Evolutionary conservation across 1,139 yeast species (phyloP).

Genomic region (Pichia sp.): DNA sequence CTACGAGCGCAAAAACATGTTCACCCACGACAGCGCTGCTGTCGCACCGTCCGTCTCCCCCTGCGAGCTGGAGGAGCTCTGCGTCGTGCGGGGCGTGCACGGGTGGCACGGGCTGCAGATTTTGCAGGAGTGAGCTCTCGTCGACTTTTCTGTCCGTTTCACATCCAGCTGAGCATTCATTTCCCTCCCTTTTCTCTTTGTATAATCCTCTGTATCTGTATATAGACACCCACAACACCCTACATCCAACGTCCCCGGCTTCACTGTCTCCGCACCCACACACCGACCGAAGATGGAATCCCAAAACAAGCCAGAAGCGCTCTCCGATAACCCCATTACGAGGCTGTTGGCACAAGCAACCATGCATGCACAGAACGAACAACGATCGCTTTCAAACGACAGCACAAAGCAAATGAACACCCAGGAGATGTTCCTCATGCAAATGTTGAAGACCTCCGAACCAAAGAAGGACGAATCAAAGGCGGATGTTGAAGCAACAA

Average conservation of each 20-base stretch:
- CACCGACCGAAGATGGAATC: no score
- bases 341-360: slow-evolving; percentile 29
- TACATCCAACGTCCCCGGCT: no score
- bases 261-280: no score
- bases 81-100: slow-evolving; percentile 5
- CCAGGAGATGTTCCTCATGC: slow-evolving; percentile 9
- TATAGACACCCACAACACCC: no score
- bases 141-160: no score
- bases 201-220: no score
- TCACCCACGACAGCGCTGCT: background rate
- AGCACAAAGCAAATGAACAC: background rate
- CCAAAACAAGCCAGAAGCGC: background rate
- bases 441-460: slow-evolving; percentile 4
- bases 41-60: slow-evolving; percentile 7
- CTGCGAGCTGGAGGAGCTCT: slow-evolving; percentile 1
- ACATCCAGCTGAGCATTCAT: no score
- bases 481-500: no score
- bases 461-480: background rate
- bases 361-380: slow-evolving; percentile 28
- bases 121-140: slow-evolving; percentile 1
- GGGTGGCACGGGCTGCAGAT: slow-evolving; percentile 12
- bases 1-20: background rate
- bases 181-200: no score
- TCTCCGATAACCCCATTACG: slow-evolving; percentile 25
- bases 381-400: slow-evolving; percentile 6